Conservation (phyloP, 1,139 yeast genomes). For the Hanseniaspora gamundiae region DNA sequence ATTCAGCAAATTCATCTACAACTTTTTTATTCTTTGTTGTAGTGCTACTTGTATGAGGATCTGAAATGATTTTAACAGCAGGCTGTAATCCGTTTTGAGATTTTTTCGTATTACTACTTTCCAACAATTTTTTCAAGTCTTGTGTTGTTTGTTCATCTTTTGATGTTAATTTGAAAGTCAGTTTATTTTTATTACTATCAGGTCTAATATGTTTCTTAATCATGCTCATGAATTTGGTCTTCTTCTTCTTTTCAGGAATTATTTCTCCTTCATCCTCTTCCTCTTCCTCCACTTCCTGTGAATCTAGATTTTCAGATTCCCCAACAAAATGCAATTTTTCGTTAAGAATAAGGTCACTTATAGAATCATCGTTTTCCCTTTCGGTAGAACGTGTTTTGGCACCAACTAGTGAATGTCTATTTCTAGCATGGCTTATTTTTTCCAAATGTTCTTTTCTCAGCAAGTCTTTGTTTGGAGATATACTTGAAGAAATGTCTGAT, state of each 20-base stretch:
- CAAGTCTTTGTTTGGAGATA: not conserved
- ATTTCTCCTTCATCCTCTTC: not conserved
- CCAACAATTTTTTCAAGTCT: not conserved
- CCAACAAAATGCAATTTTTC: too few relatives aligned
- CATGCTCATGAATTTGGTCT: not conserved
- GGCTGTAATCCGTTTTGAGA: not conserved
- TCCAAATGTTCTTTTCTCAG: not conserved
- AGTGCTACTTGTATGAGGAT: not conserved
- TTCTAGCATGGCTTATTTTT: slow-evolving; percentile 1
- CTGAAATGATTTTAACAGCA: not conserved
- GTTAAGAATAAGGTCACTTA: too few relatives aligned
- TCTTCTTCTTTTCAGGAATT: not conserved
- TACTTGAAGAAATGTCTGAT: not conserved
- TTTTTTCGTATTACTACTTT: not conserved
- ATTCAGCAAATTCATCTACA: not conserved
- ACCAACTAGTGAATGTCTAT: not conserved
- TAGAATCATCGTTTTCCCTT: too few relatives aligned
- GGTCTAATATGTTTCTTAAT: slow-evolving; percentile 1
- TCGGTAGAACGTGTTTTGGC: too few relatives aligned
- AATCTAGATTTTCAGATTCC: too few relatives aligned
- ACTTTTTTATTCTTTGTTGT: not conserved
- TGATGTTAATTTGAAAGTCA: not conserved
- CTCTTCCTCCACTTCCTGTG: not conserved
- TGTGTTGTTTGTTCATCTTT: not conserved
- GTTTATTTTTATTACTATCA: not conserved